These are phyloP conservation scores for Dioscorea alata DNA, from an alignment of 106 monocot genomes.

Conservation along the genomic window DNA sequence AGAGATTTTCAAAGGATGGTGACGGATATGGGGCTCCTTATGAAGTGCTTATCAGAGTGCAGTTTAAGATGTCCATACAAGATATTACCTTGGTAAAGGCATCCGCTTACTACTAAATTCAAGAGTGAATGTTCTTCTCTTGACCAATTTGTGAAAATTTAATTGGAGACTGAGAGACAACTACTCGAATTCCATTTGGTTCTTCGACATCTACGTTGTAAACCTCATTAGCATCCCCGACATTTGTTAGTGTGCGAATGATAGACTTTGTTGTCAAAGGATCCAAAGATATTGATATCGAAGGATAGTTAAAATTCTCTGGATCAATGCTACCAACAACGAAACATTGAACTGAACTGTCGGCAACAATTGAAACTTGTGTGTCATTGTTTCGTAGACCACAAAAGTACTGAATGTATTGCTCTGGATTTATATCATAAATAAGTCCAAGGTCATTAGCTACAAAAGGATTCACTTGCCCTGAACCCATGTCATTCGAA, in stretches of 20 bases:
- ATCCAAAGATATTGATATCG: conserved; percentile 8
- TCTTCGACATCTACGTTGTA: conserved; percentile 3
- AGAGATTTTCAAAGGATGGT: conserved; percentile 1
- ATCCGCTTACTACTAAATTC: neutral
- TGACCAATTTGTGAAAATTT: conserved; percentile 3
- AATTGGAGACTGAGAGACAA: conserved; percentile 4
- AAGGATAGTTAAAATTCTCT: conserved; percentile 25
- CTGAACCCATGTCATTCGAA: conserved; percentile 13
- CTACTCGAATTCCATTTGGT: conserved; percentile 14
- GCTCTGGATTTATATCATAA: conserved; percentile 8
- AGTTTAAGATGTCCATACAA: conserved; percentile 12
- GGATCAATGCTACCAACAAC: neutral
- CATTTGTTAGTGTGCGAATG: conserved; percentile 22
- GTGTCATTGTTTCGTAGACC: neutral
- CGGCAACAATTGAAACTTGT: conserved; percentile 6
- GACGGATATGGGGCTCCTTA: conserved; percentile 5
- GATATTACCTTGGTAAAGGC: neutral
- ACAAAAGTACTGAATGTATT: conserved; percentile 24
- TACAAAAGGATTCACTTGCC: conserved; percentile 8
- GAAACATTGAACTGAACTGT: neutral
- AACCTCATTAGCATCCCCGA: conserved; percentile 1
- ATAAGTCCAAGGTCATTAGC: conserved; percentile 28
- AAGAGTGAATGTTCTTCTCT: conserved; percentile 8
- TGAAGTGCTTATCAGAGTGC: conserved; percentile 8
- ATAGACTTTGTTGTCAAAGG: neutral